Base-by-base conservation (phyloP, 1,284 basidiomycete species). In the Cryptococcus sp. region DNA sequence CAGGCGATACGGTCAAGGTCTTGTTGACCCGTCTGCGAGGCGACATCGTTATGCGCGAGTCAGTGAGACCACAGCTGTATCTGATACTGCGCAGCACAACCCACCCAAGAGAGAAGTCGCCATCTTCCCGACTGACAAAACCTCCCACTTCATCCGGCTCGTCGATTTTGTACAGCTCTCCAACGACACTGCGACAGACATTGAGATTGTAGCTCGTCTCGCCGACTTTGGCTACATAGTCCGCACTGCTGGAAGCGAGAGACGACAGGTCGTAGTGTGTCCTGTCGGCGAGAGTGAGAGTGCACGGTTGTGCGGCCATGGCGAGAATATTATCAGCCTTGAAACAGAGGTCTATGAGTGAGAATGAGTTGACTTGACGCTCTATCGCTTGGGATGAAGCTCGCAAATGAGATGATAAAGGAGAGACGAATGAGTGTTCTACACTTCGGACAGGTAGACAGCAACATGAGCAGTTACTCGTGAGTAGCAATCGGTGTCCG, bases 241-340 rank as follows among this genome's bases (percentile, higher is more conserved):
- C 75, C n/a, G 59, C 51, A 38, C 61, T 57, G 8, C 69, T 59
- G 3, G 71, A 71, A 13, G 66, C 57, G 3, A 79, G 67, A 3
- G 66, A 62, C 17, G 68, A 70, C 25, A 79, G 68, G 58, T 78
- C 77, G 60, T 73, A 79, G 61, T 75, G 72, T 19, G 75, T 77
- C 17, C 76, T 75, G 57, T 78, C 74, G 13, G 55, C 54, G 13
- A 77, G 65, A 0, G 75, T 77, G 52, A 76, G 61, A 1, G 69
- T 77, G 57, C 76, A 77, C 6, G 68, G 66, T 6, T 66, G 30
- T 13, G 42, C 42, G 22, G 42, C 5, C 42, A 45, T 45, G 8
- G 42, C 22, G 13, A 6, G 8, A n/a, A n/a, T n/a, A n/a, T n/a
- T n/a, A n/a, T n/a, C n/a, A n/a, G n/a, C n/a, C n/a, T n/a, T n/a